Evolutionary conservation across 2,329 filamentous ascomycete genomes (phyloP).

Genomic region (Colletotrichum spinosum): DNA sequence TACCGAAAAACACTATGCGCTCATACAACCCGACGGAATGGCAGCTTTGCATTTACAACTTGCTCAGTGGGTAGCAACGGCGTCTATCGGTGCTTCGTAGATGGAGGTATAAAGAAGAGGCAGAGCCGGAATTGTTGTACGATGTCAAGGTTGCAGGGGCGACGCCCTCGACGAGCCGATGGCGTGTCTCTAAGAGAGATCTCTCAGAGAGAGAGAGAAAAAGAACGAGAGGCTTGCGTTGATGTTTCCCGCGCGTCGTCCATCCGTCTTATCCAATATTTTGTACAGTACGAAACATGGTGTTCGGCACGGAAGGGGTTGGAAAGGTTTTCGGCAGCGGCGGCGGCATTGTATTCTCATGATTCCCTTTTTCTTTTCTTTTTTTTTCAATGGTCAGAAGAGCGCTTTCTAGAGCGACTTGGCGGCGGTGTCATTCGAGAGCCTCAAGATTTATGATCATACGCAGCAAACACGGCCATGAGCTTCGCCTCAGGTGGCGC

Average conservation of each 20-base stretch:
- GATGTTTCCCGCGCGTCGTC: constrained; percentile 19
- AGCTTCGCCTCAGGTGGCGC: neutral
- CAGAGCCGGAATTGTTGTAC: constrained; percentile 20
- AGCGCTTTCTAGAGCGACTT: constrained; percentile 14
- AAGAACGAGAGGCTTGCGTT: constrained; percentile 8
- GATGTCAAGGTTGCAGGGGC: constrained; percentile 24
- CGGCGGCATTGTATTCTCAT: constrained; percentile 15
- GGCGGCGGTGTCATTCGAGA: constrained; percentile 2
- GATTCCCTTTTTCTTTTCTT: constrained; percentile 19
- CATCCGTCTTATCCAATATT: constrained; percentile 19
- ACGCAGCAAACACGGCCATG: constrained; percentile 1
- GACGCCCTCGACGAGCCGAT: constrained; percentile 1
- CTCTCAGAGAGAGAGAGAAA: constrained; percentile 1
- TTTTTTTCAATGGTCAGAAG: neutral
- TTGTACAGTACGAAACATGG: constrained; percentile 24
- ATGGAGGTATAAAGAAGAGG: constrained; percentile 15
- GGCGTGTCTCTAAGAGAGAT: neutral
- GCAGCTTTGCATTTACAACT: constrained; percentile 20
- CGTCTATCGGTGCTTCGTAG: constrained; percentile 23
- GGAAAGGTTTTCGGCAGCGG: constrained; percentile 4
- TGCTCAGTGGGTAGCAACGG: constrained; percentile 11
- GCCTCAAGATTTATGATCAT: constrained; percentile 17
- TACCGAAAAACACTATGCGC: neutral
- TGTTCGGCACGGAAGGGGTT: constrained; percentile 5
- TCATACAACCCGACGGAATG: constrained; percentile 5